These are phyloP conservation scores for Trichoderma sp. DNA, from an alignment of 2,329 filamentous ascomycete genomes.

Conservation along the genomic window DNA sequence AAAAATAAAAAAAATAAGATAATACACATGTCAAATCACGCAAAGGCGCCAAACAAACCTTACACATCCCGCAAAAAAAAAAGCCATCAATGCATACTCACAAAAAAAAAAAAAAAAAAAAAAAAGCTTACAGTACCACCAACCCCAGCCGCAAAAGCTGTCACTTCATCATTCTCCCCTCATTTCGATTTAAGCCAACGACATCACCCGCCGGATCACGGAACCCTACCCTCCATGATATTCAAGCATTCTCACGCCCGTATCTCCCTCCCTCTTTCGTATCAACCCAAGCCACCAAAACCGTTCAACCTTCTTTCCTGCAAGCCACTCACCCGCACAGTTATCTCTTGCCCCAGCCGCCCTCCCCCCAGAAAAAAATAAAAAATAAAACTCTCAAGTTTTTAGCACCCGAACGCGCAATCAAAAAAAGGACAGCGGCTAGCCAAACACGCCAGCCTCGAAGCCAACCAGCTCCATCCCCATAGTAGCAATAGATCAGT, in stretches of 20 bases:
- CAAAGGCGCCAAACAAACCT: background rate
- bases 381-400: no score
- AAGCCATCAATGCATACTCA: no score
- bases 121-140: background rate
- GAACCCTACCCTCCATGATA: background rate
- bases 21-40: background rate
- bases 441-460: no score
- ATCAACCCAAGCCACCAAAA: background rate
- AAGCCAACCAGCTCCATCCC: no score
- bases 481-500: no score
- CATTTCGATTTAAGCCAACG: background rate
- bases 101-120: background rate
- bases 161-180: background rate
- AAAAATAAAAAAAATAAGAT: background rate
- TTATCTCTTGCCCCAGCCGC: background rate
- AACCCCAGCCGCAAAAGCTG: background rate
- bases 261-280: background rate
- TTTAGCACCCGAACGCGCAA: no score
- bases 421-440: no score
- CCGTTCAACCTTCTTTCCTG: background rate
- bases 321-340: conserved; percentile 14
- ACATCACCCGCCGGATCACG: background rate
- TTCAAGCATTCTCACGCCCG: background rate
- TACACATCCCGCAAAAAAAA: background rate
- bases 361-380: background rate